A percentile compares a stretch with the other conserved stretches of the same genome.
Evolutionary conservation across 768 basidiomycete species (phyloP).

Genomic region (Lentinula guzmanii): DNA sequence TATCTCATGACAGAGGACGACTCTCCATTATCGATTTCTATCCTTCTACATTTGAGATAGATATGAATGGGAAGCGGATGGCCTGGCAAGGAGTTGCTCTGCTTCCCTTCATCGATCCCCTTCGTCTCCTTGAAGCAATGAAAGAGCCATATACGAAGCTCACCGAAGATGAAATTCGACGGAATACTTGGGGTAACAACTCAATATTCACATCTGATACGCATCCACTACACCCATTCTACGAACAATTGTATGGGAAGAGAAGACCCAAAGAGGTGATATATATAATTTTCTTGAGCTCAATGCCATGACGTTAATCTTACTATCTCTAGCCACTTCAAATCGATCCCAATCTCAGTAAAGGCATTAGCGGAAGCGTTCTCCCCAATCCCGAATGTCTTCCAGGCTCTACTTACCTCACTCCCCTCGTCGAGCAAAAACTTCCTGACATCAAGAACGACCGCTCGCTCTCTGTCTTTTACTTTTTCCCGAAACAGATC

Average conservation of each 20-base stretch:
- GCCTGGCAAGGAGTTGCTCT: slow-evolving; percentile 98
- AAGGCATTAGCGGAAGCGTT: slow-evolving; percentile 76
- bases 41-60: slow-evolving; percentile 85
- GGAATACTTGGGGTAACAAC: slow-evolving; percentile 84
- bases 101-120: slow-evolving; percentile 90
- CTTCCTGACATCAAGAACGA: slow-evolving; percentile 84
- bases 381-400: slow-evolving; percentile 84
- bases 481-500: slow-evolving; percentile 84
- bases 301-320: slow-evolving; percentile 6
- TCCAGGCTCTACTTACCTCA: slow-evolving; percentile 86
- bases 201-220: slow-evolving; percentile 80
- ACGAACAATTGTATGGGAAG: slow-evolving; percentile 88
- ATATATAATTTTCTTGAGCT: slow-evolving; percentile 6
- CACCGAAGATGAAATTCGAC: slow-evolving; percentile 71
- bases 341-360: slow-evolving; percentile 63
- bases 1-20: slow-evolving; percentile 78
- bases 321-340: slow-evolving; percentile 53
- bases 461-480: slow-evolving; percentile 78
- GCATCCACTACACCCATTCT: slow-evolving; percentile 80
- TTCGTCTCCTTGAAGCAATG: slow-evolving; percentile 82
- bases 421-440: slow-evolving; percentile 54
- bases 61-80: slow-evolving; percentile 99
- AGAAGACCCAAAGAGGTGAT: slow-evolving; percentile 74
- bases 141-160: slow-evolving; percentile 58
- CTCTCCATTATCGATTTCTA: slow-evolving; percentile 96